Conservation (phyloP, 148 eudicot species). For the Hydrangea macrophylla region DNA sequence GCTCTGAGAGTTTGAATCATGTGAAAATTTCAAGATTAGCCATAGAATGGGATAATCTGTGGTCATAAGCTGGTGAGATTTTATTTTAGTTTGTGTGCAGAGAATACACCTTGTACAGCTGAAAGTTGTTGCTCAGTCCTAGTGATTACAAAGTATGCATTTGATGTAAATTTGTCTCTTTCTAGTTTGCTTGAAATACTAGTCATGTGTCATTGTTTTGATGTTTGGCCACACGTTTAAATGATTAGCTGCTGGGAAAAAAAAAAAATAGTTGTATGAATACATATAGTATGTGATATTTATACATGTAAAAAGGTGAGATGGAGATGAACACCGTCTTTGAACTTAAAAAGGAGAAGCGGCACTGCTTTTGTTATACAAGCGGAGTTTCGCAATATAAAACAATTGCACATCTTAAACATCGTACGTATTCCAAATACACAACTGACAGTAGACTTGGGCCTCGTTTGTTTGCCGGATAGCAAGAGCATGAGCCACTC, state of each 20-base stretch:
- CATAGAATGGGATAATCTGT: background rate
- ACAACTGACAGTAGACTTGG: too few relatives aligned
- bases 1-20: background rate
- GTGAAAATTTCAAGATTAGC: background rate
- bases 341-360: too few relatives aligned
- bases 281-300: too few relatives aligned
- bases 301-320: too few relatives aligned
- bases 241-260: background rate
- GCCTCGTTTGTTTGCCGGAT: too few relatives aligned
- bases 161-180: slow-evolving; percentile 1
- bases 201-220: background rate
- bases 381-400: too few relatives aligned
- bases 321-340: too few relatives aligned
- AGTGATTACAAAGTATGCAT: background rate
- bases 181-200: background rate
- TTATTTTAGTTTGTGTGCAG: background rate
- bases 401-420: too few relatives aligned
- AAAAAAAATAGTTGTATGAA: too few relatives aligned
- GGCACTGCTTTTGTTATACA: too few relatives aligned
- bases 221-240: background rate
- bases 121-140: slow-evolving; percentile 3
- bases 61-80: slow-evolving; percentile 1
- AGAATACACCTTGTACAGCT: slow-evolving; percentile 12
- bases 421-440: too few relatives aligned
- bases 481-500: too few relatives aligned